Conservation (phyloP, 177 flowering plant genomes). For the Tripterygium wilfordii region DNA sequence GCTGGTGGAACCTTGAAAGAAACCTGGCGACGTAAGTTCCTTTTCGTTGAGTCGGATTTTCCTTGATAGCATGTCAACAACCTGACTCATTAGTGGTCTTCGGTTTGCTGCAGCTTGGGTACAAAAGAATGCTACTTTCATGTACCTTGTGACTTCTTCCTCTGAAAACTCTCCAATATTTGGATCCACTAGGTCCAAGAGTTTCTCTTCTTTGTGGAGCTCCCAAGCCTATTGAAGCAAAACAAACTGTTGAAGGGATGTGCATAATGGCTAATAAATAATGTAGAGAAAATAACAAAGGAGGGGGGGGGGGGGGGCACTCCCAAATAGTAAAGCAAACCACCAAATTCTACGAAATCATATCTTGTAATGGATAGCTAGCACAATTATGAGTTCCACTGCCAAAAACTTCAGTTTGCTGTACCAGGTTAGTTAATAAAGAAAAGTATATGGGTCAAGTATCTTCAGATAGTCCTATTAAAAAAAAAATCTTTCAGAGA, state of each 20-base stretch:
- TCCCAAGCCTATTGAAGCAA: conserved; percentile 57
- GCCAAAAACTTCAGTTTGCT: too few relatives aligned
- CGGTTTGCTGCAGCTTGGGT: conserved; percentile 65
- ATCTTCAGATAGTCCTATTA: too few relatives aligned
- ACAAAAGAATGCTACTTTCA: conserved; percentile 89
- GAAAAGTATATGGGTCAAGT: background rate
- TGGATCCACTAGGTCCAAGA: conserved; percentile 70
- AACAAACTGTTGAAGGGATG: too few relatives aligned
- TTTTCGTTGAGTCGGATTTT: conserved; percentile 61
- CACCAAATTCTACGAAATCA: too few relatives aligned
- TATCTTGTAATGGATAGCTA: too few relatives aligned
- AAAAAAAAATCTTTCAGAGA: too few relatives aligned
- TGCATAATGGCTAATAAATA: too few relatives aligned
- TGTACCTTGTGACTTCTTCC: conserved; percentile 57
- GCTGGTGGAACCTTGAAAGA: conserved; percentile 33
- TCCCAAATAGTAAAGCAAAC: too few relatives aligned
- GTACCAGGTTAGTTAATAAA: background rate
- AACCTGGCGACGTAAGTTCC: conserved; percentile 71
- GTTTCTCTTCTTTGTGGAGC: conserved; percentile 53
- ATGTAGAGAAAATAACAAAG: background rate
- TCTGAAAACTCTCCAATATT: conserved; percentile 54
- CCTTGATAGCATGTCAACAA: conserved; percentile 71
- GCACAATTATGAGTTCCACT: too few relatives aligned
- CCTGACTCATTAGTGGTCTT: conserved; percentile 81
- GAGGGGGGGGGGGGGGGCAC: background rate